phyloP scores from a whole-genome alignment of 2,329 filamentous ascomycete genomes.

The Fusarium sp. region DNA sequence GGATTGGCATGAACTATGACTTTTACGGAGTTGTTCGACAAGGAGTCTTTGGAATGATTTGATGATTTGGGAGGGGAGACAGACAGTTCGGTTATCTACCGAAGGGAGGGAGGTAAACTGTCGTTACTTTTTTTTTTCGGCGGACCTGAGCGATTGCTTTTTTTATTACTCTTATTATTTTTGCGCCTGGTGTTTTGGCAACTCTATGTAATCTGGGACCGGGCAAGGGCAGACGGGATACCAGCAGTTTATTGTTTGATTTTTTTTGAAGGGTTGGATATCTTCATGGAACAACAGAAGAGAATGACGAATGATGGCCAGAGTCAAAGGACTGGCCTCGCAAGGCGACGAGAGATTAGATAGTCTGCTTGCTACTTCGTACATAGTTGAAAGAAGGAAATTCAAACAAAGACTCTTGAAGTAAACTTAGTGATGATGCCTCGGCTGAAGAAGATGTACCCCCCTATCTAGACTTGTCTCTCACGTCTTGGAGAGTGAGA shows the following conservation, averaged over 20 bases:
- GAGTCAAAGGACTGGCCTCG: slow-evolving; percentile 15
- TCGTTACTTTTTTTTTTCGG: slow-evolving; percentile 6
- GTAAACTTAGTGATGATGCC: background rate
- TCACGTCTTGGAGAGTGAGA: background rate
- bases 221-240: background rate
- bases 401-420: background rate
- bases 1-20: slow-evolving; percentile 13
- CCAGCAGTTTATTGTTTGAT: slow-evolving; percentile 11
- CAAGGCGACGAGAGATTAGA: slow-evolving; percentile 9
- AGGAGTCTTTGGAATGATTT: slow-evolving; percentile 13
- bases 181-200: background rate
- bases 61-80: slow-evolving; percentile 18
- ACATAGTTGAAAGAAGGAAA: slow-evolving; percentile 10
- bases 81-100: background rate
- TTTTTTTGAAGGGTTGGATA: background rate
- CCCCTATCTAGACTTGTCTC: background rate
- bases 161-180: slow-evolving; percentile 6
- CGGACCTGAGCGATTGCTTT: slow-evolving; percentile 20
- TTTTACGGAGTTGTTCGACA: slow-evolving; percentile 24
- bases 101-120: slow-evolving; percentile 17
- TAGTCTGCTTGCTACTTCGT: slow-evolving; percentile 12
- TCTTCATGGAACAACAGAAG: background rate
- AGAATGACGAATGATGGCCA: slow-evolving; percentile 12
- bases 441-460: background rate
- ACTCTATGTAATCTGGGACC: slow-evolving; percentile 17